These are phyloP conservation scores for Cordyceps militaris DNA, from an alignment of 2,329 filamentous ascomycete species.

Conservation along the genomic window DNA sequence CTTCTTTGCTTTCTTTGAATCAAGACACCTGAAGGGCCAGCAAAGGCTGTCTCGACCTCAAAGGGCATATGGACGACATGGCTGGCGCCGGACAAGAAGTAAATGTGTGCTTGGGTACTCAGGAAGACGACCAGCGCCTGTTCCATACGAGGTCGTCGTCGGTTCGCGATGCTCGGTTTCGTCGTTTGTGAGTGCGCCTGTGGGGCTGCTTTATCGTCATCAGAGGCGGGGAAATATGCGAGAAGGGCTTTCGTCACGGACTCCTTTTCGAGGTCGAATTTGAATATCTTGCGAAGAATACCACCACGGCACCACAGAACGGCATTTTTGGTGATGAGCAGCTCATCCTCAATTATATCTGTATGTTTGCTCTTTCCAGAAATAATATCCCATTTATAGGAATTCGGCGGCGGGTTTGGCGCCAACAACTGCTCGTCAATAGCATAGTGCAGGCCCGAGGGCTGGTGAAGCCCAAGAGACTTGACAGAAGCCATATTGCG, in stretches of 20 bases:
- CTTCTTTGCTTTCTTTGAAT: constrained; percentile 69
- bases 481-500: constrained; percentile 75
- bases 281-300: constrained; percentile 77
- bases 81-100: constrained; percentile 79
- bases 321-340: constrained; percentile 65
- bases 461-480: constrained; percentile 86
- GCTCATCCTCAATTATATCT: constrained; percentile 61
- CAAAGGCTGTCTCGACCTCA: constrained; percentile 80
- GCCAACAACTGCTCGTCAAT: constrained; percentile 73
- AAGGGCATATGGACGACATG: constrained; percentile 93
- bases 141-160: constrained; percentile 31
- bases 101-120: constrained; percentile 87
- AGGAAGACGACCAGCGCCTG: constrained; percentile 84
- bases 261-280: constrained; percentile 81
- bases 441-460: constrained; percentile 75
- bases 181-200: constrained; percentile 8
- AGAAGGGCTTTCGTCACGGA: constrained; percentile 78
- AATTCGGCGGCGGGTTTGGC: constrained; percentile 53
- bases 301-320: constrained; percentile 88
- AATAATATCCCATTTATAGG: constrained; percentile 42
- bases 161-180: constrained; percentile 10
- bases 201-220: constrained; percentile 26
- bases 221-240: constrained; percentile 64
- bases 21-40: constrained; percentile 74
- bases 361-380: constrained; percentile 58